Percentiles rank a stretch among this genome's conserved stretches.
phyloP scores from a whole-genome alignment of 768 basidiomycete species.

The Boletus eberwhitei region DNA sequence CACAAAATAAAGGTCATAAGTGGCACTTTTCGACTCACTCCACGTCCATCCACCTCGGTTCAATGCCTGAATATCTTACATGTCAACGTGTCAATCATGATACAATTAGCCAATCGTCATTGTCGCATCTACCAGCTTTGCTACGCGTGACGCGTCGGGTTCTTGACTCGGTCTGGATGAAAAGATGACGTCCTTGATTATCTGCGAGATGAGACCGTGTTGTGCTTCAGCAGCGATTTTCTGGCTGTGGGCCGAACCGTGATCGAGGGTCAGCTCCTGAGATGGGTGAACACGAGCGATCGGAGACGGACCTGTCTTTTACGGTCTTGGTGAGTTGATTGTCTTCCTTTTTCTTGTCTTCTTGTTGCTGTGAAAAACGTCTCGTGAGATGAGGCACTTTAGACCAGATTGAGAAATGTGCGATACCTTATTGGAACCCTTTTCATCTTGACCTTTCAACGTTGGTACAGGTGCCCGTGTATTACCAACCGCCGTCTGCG shows the following conservation, averaged over 20 bases:
- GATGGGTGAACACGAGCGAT: not conserved
- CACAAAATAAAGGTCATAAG: not conserved
- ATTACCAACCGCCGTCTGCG: constrained; percentile 51
- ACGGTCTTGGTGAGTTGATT: constrained; percentile 86
- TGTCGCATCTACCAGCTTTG: constrained; percentile 36
- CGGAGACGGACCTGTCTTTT: constrained; percentile 68
- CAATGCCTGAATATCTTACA: not conserved
- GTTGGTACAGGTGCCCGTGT: constrained; percentile 58
- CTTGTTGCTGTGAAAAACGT: constrained; percentile 29
- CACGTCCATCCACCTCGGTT: not conserved
- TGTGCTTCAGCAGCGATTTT: constrained; percentile 90
- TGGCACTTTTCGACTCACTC: not conserved
- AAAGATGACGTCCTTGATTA: constrained; percentile 91
- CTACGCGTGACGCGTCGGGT: constrained; percentile 21
- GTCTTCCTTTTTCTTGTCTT: constrained; percentile 84
- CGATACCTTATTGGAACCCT: constrained; percentile 40
- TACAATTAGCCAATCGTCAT: constrained; percentile 30
- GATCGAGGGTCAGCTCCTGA: not conserved
- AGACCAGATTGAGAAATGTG: not conserved
- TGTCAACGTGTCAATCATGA: not conserved
- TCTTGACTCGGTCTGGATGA: constrained; percentile 44
- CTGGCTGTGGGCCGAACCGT: constrained; percentile 45
- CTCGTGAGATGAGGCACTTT: not conserved
- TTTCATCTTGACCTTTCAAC: constrained; percentile 51
- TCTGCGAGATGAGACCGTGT: constrained; percentile 90